These are phyloP conservation scores for Nannizziopsis arthrosporioides DNA, from an alignment of 2,329 filamentous ascomycete genomes.

Conservation along the genomic window DNA sequence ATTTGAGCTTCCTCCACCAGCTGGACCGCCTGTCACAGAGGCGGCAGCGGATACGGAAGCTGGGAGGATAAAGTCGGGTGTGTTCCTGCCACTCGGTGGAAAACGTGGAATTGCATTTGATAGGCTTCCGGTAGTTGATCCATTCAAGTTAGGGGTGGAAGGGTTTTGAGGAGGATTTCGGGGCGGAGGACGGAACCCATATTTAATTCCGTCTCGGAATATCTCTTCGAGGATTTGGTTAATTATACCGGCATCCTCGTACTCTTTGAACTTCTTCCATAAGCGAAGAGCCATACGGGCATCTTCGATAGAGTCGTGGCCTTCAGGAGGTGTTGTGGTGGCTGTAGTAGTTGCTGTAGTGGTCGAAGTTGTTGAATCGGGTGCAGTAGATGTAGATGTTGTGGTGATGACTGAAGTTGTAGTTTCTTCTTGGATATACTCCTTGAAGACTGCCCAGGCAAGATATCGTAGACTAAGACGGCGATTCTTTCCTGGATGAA, in stretches of 20 bases:
- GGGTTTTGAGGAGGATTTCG: constrained; percentile 18
- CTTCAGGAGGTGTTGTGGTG: constrained; percentile 22
- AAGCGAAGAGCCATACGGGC: constrained; percentile 80
- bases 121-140: background rate
- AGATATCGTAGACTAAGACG: constrained; percentile 84
- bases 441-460: constrained; percentile 79
- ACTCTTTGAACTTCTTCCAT: constrained; percentile 83
- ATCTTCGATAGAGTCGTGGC: constrained; percentile 90
- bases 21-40: background rate
- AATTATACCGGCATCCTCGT: constrained; percentile 70
- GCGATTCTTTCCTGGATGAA: constrained; percentile 65
- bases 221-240: constrained; percentile 78
- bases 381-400: background rate
- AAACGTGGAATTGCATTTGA: constrained; percentile 1
- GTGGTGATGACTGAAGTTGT: constrained; percentile 9
- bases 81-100: constrained; percentile 30
- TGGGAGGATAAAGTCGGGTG: constrained; percentile 22
- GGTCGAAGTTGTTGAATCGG: constrained; percentile 1
- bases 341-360: constrained; percentile 10
- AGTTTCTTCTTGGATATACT: constrained; percentile 75
- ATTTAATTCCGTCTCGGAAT: constrained; percentile 54
- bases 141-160: constrained; percentile 9
- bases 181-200: constrained; percentile 46
- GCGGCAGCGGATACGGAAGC: background rate
- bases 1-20: constrained; percentile 14